phyloP scores from a whole-genome alignment of 805 yeast genomes.

The Hanseniaspora mollemarum region DNA sequence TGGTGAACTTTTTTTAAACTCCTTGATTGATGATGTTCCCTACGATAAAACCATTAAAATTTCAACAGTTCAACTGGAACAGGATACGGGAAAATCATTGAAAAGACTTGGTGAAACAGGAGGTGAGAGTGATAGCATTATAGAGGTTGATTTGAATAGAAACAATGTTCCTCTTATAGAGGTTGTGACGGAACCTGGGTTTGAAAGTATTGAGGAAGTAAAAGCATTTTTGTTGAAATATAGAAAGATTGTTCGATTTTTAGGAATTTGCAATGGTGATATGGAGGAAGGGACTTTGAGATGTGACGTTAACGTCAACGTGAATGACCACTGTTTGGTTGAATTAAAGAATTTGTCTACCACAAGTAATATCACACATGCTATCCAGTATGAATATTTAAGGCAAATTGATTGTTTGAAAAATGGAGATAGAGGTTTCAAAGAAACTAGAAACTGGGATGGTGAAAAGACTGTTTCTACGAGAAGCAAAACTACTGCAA shows the following conservation, averaged over 20 bases:
- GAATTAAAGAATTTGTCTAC: slow-evolving; percentile 86
- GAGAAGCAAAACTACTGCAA: slow-evolving; percentile 66
- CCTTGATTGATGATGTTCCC: slow-evolving; percentile 44
- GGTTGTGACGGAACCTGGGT: slow-evolving; percentile 83
- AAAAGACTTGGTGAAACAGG: slow-evolving; percentile 38
- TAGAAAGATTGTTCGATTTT: slow-evolving; percentile 54
- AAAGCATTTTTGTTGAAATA: slow-evolving; percentile 70
- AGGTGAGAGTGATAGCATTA: slow-evolving; percentile 24
- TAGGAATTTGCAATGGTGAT: slow-evolving; percentile 76
- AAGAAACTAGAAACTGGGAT: slow-evolving; percentile 88
- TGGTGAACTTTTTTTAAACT: slow-evolving; percentile 45
- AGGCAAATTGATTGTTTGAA: slow-evolving; percentile 51
- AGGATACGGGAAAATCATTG: slow-evolving; percentile 79
- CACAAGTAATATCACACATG: slow-evolving; percentile 64
- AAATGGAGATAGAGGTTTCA: slow-evolving; percentile 28
- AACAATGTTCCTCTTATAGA: slow-evolving; percentile 81
- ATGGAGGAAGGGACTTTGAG: slow-evolving; percentile 90
- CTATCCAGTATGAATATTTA: slow-evolving; percentile 58
- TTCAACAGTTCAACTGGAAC: slow-evolving; percentile 81
- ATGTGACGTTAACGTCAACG: slow-evolving; percentile 87
- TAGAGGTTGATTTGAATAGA: slow-evolving; percentile 68
- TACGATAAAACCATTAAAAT: slow-evolving; percentile 45
- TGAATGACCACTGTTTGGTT: slow-evolving; percentile 58
- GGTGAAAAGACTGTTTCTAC: slow-evolving; percentile 56
- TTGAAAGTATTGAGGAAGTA: slow-evolving; percentile 54